These are phyloP conservation scores for Candida chauliodis DNA, from an alignment of 805 yeast species.

Conservation along the genomic window DNA sequence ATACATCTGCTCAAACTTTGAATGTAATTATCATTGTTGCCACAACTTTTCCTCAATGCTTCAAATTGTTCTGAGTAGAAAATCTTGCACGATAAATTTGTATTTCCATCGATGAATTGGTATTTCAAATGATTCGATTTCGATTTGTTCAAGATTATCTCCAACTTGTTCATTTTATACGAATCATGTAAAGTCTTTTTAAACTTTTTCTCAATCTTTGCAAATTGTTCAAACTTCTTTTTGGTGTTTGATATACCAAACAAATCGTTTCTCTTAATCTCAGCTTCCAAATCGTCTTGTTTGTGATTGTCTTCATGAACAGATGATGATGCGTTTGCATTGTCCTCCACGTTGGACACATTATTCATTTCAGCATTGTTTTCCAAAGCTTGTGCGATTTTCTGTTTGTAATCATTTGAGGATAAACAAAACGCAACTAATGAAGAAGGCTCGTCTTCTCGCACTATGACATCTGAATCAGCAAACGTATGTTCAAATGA, in stretches of 20 bases:
- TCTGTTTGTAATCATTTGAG: constrained; percentile 74
- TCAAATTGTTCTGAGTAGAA: constrained; percentile 96
- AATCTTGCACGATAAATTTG: constrained; percentile 84
- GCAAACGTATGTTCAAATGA: constrained; percentile 88
- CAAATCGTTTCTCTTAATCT: constrained; percentile 3
- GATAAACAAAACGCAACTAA: constrained; percentile 89
- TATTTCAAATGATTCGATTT: constrained; percentile 89
- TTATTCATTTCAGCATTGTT: constrained; percentile 1
- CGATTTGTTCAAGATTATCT: constrained; percentile 69
- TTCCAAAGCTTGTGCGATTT: constrained; percentile 37
- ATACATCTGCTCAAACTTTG: constrained; percentile 91
- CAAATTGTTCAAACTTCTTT: constrained; percentile 34
- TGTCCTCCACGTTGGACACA: background rate
- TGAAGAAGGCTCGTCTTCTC: constrained; percentile 97
- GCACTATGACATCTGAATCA: constrained; percentile 86
- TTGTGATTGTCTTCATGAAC: constrained; percentile 11
- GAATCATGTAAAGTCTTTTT: constrained; percentile 24
- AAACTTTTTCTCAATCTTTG: constrained; percentile 41
- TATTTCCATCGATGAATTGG: constrained; percentile 82
- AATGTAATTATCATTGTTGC: constrained; percentile 67
- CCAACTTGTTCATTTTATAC: constrained; percentile 41
- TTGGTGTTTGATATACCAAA: constrained; percentile 14
- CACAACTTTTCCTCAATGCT: constrained; percentile 84
- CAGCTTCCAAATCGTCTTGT: constrained; percentile 11
- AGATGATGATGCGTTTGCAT: background rate